phyloP scores from a whole-genome alignment of 352 stramenopile genomes.

The Thalassiosira mediterranea region DNA sequence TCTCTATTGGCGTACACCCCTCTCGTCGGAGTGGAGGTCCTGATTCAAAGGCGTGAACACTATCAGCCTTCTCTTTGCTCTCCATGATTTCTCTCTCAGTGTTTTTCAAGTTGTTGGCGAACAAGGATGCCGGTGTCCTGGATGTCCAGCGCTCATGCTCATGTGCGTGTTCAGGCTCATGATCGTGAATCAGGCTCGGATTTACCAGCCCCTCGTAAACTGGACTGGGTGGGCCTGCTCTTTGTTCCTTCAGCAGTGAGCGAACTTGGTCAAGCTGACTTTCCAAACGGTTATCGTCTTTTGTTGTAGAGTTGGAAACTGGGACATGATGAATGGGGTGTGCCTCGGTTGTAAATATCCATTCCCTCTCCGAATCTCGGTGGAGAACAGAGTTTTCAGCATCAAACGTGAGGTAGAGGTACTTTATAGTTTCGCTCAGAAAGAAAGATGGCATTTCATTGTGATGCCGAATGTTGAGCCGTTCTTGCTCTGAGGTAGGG shows the following conservation, averaged over 20 bases:
- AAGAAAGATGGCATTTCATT: slow-evolving; percentile 99
- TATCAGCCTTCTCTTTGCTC: slow-evolving; percentile 18
- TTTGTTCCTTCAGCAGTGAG: slow-evolving; percentile 39
- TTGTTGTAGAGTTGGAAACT: slow-evolving; percentile 8
- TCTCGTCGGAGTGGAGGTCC: slow-evolving; percentile 26
- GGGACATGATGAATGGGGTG: slow-evolving; percentile 89
- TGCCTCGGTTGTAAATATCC: slow-evolving; percentile 96
- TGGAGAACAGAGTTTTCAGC: slow-evolving; percentile 90
- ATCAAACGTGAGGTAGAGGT: slow-evolving; percentile 98
- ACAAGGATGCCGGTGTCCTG: slow-evolving; percentile 11
- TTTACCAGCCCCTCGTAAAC: slow-evolving; percentile 12
- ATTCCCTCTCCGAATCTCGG: slow-evolving; percentile 83
- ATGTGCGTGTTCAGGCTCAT: not conserved
- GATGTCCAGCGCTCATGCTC: slow-evolving; percentile 24
- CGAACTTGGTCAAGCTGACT: slow-evolving; percentile 43
- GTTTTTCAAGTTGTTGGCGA: slow-evolving; percentile 15
- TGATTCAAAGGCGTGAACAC: slow-evolving; percentile 19
- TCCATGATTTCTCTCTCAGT: slow-evolving; percentile 19
- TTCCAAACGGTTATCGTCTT: slow-evolving; percentile 21
- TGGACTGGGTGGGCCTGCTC: slow-evolving; percentile 8
- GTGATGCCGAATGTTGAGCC: slow-evolving; percentile 86
- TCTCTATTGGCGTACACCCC: not conserved
- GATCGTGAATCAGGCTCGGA: not conserved
- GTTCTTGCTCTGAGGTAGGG: slow-evolving; percentile 54
- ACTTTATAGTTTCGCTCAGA: slow-evolving; percentile 98